A percentile compares a stretch with the other conserved stretches of the same genome.
Conservation (phyloP, 768 basidiomycete genomes). For the Gautieria morchelliformis region DNA sequence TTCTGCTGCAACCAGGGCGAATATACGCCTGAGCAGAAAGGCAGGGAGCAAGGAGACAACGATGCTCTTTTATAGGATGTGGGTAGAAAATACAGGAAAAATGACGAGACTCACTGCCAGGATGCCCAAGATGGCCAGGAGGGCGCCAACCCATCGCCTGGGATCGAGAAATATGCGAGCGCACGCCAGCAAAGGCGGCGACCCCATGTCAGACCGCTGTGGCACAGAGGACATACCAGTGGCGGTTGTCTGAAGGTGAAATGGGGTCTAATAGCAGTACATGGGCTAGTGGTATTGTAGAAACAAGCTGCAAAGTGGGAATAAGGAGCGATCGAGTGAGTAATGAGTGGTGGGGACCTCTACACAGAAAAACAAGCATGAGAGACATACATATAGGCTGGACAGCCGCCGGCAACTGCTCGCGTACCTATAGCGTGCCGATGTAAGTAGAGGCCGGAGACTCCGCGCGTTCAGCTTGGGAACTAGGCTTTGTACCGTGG, state of each 20-base stretch:
- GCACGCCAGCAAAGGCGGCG: background rate
- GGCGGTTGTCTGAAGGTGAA: background rate
- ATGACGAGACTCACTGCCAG: background rate
- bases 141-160: background rate
- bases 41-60: background rate
- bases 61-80: background rate
- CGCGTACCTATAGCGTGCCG: background rate
- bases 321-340: background rate
- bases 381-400: too few species aligned
- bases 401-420: too few species aligned
- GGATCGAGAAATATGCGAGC: background rate
- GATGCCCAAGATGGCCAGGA: background rate
- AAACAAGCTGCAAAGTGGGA: background rate
- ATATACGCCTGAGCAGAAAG: background rate
- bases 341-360: too few species aligned
- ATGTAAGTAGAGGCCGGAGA: background rate
- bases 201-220: background rate
- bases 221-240: background rate
- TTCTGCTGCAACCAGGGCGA: background rate
- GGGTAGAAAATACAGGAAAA: too few species aligned
- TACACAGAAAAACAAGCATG: too few species aligned
- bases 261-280: background rate
- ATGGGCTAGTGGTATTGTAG: background rate
- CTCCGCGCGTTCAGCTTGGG: too few species aligned
- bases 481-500: too few species aligned